These are phyloP conservation scores for Cutaneotrichosporon sp. DNA, from an alignment of 1,284 basidiomycete genomes.

Conservation along the genomic window DNA sequence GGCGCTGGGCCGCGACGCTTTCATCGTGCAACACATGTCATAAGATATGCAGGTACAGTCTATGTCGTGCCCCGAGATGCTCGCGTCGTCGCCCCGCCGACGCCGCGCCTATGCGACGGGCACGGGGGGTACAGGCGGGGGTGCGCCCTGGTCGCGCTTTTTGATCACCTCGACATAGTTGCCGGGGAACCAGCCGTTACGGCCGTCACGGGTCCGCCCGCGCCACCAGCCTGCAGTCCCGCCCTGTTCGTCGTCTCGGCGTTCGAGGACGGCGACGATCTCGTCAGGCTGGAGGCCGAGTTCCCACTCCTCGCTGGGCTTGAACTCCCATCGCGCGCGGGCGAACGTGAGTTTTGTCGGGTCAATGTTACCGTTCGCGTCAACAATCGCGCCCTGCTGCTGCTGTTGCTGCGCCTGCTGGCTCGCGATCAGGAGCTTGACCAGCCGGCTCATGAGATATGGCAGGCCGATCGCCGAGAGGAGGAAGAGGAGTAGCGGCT, in stretches of 20 bases:
- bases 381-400: constrained; percentile 20
- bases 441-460: constrained; percentile 86
- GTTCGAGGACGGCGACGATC: constrained; percentile 88
- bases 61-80: not conserved
- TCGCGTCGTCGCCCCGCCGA: not conserved
- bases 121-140: not conserved
- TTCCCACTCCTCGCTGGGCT: constrained; percentile 68
- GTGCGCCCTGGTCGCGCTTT: constrained; percentile 14
- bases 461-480: constrained; percentile 92
- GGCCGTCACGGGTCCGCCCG: constrained; percentile 86
- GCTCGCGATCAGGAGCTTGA: constrained; percentile 71
- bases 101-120: not conserved
- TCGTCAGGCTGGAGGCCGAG: constrained; percentile 80
- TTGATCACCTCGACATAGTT: constrained; percentile 58
- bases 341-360: constrained; percentile 72
- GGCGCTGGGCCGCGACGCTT: too few relatives aligned
- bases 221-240: constrained; percentile 91
- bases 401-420: constrained; percentile 39
- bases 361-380: constrained; percentile 40
- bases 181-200: constrained; percentile 93
- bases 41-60: too few relatives aligned
- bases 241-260: constrained; percentile 71
- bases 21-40: too few relatives aligned
- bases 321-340: constrained; percentile 75
- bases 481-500: constrained; percentile 90